Percentiles rank a stretch among this genome's conserved stretches.
phyloP scores from a whole-genome alignment of 768 basidiomycete genomes.

The Psilocybe sp. region DNA sequence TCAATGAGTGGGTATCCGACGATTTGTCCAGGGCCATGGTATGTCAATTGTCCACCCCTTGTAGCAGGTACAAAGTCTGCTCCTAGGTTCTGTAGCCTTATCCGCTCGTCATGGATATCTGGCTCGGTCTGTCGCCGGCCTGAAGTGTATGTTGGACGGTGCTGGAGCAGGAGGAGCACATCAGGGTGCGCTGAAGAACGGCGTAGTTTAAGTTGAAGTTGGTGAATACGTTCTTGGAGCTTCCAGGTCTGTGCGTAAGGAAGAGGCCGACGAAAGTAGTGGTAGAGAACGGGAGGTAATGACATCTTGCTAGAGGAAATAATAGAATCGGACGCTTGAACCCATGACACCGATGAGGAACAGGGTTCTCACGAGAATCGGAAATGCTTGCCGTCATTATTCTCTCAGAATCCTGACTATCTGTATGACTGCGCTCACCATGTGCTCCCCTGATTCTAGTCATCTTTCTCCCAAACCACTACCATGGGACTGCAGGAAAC shows the following conservation, averaged over 20 bases:
- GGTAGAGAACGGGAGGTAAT: slow-evolving; percentile 68
- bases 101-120: slow-evolving; percentile 54
- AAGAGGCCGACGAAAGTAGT: slow-evolving; percentile 74
- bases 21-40: slow-evolving; percentile 96
- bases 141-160: slow-evolving; percentile 91
- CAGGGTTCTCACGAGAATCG: no score
- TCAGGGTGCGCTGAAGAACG: slow-evolving; percentile 45
- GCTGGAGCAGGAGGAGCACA: slow-evolving; percentile 79
- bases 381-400: no score
- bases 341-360: no score
- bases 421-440: no score
- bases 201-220: slow-evolving; percentile 56
- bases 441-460: slow-evolving; percentile 14
- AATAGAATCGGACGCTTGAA: no score
- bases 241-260: slow-evolving; percentile 69
- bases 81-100: slow-evolving; percentile 69
- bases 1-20: slow-evolving; percentile 95
- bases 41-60: slow-evolving; percentile 92
- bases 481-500: no score
- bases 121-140: slow-evolving; percentile 81
- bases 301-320: slow-evolving; percentile 1
- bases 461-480: no score
- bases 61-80: slow-evolving; percentile 84
- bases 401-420: no score
- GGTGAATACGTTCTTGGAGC: slow-evolving; percentile 71